Evolutionary conservation across 441 rosid species (phyloP).

Genomic region (Gossypium gossypioides): DNA sequence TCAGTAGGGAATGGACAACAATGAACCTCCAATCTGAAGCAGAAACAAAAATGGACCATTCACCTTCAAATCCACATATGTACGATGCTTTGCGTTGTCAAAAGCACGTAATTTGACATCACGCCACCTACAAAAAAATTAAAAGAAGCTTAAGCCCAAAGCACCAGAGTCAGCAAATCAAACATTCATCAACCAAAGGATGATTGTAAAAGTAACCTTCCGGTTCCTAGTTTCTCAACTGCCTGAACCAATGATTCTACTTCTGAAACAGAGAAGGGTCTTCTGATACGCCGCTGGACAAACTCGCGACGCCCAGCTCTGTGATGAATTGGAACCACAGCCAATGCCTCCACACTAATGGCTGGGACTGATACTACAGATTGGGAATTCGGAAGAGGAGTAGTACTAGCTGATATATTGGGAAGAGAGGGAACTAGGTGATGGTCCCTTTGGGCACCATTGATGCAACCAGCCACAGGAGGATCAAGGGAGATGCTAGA

Average conservation of each 20-base stretch:
- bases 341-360: constrained; percentile 31
- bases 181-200: neutral
- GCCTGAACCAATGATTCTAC: constrained; percentile 66
- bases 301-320: constrained; percentile 35
- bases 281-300: constrained; percentile 55
- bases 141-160: neutral
- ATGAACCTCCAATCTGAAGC: too few species aligned
- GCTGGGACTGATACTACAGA: constrained; percentile 33
- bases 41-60: neutral
- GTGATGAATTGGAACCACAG: constrained; percentile 39
- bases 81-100: constrained; percentile 55
- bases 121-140: constrained; percentile 46
- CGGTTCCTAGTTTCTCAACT: constrained; percentile 72
- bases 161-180: neutral
- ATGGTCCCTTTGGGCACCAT: constrained; percentile 21
- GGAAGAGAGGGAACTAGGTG: constrained; percentile 14
- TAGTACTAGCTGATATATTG: constrained; percentile 23
- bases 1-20: too few species aligned
- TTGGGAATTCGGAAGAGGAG: constrained; percentile 23
- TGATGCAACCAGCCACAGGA: constrained; percentile 5
- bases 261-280: constrained; percentile 72
- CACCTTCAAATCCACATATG: constrained; percentile 81
- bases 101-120: constrained; percentile 62
- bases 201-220: constrained; percentile 39
- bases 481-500: constrained; percentile 14